These are phyloP conservation scores for Periconia digitata DNA, from an alignment of 2,329 filamentous ascomycete species.

Conservation along the genomic window DNA sequence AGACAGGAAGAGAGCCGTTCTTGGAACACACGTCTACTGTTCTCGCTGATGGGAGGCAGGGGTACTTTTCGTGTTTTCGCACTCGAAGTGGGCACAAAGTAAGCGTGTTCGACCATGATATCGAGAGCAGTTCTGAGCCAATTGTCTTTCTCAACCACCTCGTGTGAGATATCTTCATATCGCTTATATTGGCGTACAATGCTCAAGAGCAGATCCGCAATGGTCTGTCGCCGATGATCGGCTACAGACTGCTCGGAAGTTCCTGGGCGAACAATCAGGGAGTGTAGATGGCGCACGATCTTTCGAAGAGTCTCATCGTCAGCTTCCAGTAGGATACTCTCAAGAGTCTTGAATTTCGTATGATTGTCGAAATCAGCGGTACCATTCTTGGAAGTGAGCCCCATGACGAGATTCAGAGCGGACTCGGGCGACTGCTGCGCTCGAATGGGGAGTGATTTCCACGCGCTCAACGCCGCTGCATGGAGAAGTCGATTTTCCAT, in stretches of 20 bases:
- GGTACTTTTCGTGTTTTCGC: slow-evolving; percentile 39
- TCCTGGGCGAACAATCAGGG: slow-evolving; percentile 50
- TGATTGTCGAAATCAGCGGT: slow-evolving; percentile 80
- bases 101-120: slow-evolving; percentile 52
- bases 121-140: slow-evolving; percentile 50
- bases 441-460: slow-evolving; percentile 69
- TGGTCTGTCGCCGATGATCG: slow-evolving; percentile 49
- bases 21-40: slow-evolving; percentile 55
- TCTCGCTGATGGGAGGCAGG: slow-evolving; percentile 49
- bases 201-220: slow-evolving; percentile 57
- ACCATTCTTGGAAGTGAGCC: slow-evolving; percentile 70
- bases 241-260: slow-evolving; percentile 48
- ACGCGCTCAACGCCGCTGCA: slow-evolving; percentile 72
- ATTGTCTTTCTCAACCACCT: slow-evolving; percentile 38
- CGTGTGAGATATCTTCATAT: slow-evolving; percentile 21
- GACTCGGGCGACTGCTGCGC: slow-evolving; percentile 61
- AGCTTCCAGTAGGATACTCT: slow-evolving; percentile 67
- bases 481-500: slow-evolving; percentile 48
- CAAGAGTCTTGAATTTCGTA: slow-evolving; percentile 83
- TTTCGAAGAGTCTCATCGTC: slow-evolving; percentile 50
- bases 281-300: slow-evolving; percentile 57
- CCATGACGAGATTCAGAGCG: slow-evolving; percentile 62
- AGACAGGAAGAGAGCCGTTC: slow-evolving; percentile 59
- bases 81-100: slow-evolving; percentile 47
- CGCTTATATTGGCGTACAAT: slow-evolving; percentile 48